Evolutionary conservation across 495 filamentous ascomycete species (phyloP).

Genomic region (Penicillium chermesinum): DNA sequence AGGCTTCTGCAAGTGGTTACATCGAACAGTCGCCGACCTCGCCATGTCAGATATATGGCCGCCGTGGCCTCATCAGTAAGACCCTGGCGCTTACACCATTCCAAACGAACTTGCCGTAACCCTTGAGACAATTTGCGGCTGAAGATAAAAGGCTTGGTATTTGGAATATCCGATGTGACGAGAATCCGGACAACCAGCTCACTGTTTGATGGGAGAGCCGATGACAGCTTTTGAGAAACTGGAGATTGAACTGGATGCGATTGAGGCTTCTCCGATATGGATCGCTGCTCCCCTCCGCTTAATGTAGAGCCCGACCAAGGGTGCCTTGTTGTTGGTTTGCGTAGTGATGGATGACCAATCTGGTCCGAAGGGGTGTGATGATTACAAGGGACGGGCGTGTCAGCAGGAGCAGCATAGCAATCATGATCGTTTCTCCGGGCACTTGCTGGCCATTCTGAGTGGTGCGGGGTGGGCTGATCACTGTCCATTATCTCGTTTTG

Average conservation of each 20-base stretch:
- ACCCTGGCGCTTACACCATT: conserved; percentile 61
- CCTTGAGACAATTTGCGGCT: conserved; percentile 61
- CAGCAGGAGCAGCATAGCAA: neutral
- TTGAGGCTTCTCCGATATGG: neutral
- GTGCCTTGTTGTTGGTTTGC: no score
- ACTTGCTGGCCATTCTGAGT: neutral
- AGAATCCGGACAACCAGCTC: conserved; percentile 60
- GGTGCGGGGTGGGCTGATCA: neutral
- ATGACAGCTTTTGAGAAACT: neutral
- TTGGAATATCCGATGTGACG: conserved; percentile 61
- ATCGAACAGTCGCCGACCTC: conserved; percentile 64
- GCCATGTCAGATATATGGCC: conserved; percentile 73
- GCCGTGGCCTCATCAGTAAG: conserved; percentile 42
- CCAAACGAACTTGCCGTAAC: conserved; percentile 57
- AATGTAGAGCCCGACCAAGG: no score
- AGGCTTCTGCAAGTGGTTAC: conserved; percentile 63
- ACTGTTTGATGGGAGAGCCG: conserved; percentile 9
- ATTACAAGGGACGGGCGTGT: neutral
- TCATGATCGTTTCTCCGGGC: neutral
- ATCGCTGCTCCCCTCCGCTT: no score
- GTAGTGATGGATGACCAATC: no score
- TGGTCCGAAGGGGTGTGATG: no score
- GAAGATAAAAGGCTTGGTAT: conserved; percentile 59
- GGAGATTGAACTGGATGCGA: neutral
- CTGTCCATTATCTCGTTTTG: neutral